Evolutionary conservation across 352 stramenopile genomes (phyloP).

Genomic region (Phytophthora uliginosa): DNA sequence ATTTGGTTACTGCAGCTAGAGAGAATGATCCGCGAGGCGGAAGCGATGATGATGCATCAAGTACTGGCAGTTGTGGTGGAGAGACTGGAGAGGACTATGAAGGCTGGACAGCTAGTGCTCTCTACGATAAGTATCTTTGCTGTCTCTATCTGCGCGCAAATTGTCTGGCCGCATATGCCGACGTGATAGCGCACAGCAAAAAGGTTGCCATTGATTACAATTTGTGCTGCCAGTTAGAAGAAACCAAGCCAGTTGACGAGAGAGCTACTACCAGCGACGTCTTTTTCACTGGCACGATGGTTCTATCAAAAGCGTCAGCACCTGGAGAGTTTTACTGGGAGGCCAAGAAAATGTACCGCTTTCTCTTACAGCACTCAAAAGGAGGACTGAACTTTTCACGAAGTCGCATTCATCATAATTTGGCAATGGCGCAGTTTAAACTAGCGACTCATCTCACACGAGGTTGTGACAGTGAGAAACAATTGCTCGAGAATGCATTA

Average conservation of each 20-base stretch:
- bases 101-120: slow-evolving; percentile 13
- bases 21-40: slow-evolving; percentile 11
- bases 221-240: slow-evolving; percentile 56
- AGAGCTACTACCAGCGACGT: slow-evolving; percentile 9
- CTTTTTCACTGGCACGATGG: slow-evolving; percentile 26
- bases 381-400: slow-evolving; percentile 26
- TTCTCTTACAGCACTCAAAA: slow-evolving; percentile 38
- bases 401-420: slow-evolving; percentile 38
- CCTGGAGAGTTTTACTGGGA: slow-evolving; percentile 69
- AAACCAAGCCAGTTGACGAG: slow-evolving; percentile 40
- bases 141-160: slow-evolving; percentile 59
- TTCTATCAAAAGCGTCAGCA: slow-evolving; percentile 53
- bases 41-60: slow-evolving; percentile 28
- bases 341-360: slow-evolving; percentile 61
- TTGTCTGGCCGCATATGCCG: slow-evolving; percentile 63
- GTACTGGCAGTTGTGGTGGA: slow-evolving; percentile 16
- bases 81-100: slow-evolving; percentile 19
- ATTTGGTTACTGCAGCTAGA: slow-evolving; percentile 16
- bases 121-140: slow-evolving; percentile 57
- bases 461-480: slow-evolving; percentile 59
- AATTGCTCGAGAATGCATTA: slow-evolving; percentile 57
- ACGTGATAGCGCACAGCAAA: slow-evolving; percentile 61
- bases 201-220: slow-evolving; percentile 55
- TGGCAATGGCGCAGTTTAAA: slow-evolving; percentile 67
- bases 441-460: slow-evolving; percentile 62